Percentiles rank a stretch among this genome's conserved stretches.
phyloP scores from a whole-genome alignment of 208 protist species.

The Trypanosoma avium region DNA sequence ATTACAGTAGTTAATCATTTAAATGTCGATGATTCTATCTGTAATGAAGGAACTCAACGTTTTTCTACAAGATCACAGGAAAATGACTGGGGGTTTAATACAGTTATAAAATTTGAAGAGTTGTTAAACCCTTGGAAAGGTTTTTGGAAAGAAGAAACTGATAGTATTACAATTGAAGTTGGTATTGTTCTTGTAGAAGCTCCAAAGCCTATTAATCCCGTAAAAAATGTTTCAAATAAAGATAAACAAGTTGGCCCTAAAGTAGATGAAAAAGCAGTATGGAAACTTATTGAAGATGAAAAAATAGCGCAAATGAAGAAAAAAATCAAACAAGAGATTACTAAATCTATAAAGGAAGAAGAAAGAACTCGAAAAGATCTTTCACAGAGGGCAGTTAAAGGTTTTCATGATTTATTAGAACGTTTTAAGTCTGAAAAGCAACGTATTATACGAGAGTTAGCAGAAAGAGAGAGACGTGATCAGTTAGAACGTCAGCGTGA shows the following conservation, averaged over 20 bases:
- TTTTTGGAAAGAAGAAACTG: conserved; percentile 63
- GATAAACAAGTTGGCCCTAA: conserved; percentile 48
- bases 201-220: conserved; percentile 39
- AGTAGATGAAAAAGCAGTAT: conserved; percentile 70
- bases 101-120: conserved; percentile 83
- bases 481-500: conserved; percentile 78
- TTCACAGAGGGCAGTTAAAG: conserved; percentile 54
- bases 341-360: conserved; percentile 76
- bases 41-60: conserved; percentile 89
- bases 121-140: conserved; percentile 76
- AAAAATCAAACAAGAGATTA: conserved; percentile 81
- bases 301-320: conserved; percentile 68
- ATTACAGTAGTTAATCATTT: conserved; percentile 87
- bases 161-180: conserved; percentile 90
- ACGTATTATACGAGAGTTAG: conserved; percentile 66
- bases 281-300: conserved; percentile 79
- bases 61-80: conserved; percentile 84
- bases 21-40: conserved; percentile 86
- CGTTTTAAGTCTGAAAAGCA: conserved; percentile 72
- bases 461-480: conserved; percentile 75
- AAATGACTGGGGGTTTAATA: conserved; percentile 93
- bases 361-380: conserved; percentile 86
- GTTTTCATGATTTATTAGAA: conserved; percentile 73
- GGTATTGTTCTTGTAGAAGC: conserved; percentile 87
- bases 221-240: conserved; percentile 58